Evolutionary conservation across 768 basidiomycete genomes (phyloP).

Genomic region (Rickenella mellea): DNA sequence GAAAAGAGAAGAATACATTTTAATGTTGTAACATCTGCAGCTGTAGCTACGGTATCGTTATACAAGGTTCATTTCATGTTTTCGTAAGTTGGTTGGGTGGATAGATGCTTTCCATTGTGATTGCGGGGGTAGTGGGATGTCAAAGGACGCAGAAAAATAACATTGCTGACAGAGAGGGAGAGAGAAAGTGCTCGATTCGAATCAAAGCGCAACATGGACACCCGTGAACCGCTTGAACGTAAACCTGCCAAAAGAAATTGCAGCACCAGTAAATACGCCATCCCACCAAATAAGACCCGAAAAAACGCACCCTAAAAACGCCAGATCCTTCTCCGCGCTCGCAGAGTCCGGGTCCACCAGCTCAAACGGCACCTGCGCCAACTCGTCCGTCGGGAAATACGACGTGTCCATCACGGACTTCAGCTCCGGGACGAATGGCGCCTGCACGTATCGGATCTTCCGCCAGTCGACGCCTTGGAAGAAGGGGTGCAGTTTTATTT

Average conservation of each 20-base stretch:
- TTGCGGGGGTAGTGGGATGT: too few relatives aligned
- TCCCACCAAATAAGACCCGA: too few relatives aligned
- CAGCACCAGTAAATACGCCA: too few relatives aligned
- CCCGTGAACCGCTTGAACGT: not conserved
- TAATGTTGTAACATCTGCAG: too few relatives aligned
- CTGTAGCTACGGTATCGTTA: too few relatives aligned
- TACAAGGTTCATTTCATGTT: too few relatives aligned
- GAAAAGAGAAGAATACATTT: too few relatives aligned
- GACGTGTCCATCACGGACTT: conserved; percentile 91
- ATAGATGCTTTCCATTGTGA: too few relatives aligned
- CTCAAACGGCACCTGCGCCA: conserved; percentile 62
- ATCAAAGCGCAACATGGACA: not conserved
- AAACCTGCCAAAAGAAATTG: too few relatives aligned
- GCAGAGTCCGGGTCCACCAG: conserved; percentile 27
- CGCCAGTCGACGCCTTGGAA: conserved; percentile 96
- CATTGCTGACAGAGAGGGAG: too few relatives aligned
- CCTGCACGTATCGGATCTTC: conserved; percentile 77
- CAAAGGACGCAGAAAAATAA: too few relatives aligned
- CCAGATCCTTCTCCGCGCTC: conserved; percentile 44
- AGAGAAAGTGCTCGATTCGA: conserved; percentile 4
- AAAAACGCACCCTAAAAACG: conserved; percentile 45
- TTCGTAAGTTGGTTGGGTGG: too few relatives aligned
- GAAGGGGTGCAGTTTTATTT: conserved; percentile 87
- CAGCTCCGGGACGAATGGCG: conserved; percentile 93
- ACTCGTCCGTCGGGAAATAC: conserved; percentile 95